A percentile compares a stretch with the other conserved stretches of the same genome.
phyloP scores from a whole-genome alignment of 2,329 filamentous ascomycete genomes.

The Ophiostoma ulmi region DNA sequence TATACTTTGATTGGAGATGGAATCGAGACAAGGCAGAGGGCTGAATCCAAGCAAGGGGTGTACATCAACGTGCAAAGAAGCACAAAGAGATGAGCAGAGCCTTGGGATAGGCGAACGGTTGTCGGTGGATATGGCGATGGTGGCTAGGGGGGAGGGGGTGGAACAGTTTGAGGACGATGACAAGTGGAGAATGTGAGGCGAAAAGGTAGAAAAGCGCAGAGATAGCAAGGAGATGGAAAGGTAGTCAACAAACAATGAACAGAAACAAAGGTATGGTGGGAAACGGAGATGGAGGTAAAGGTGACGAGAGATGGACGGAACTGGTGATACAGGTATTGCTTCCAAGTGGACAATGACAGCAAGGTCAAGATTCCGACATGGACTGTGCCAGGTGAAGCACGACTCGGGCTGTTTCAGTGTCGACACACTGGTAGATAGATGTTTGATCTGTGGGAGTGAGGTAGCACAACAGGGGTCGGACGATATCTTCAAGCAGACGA shows the following conservation, averaged over 20 bases:
- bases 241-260: not conserved
- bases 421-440: constrained; percentile 17
- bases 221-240: not conserved
- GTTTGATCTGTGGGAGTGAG: not conserved
- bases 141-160: constrained; percentile 15
- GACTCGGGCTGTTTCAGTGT: constrained; percentile 27
- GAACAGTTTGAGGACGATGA: constrained; percentile 25
- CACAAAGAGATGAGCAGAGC: not conserved
- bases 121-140: constrained; percentile 18
- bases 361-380: not conserved
- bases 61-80: not conserved
- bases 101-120: constrained; percentile 2
- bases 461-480: not conserved
- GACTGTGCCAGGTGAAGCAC: constrained; percentile 25
- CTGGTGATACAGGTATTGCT: not conserved
- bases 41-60: not conserved
- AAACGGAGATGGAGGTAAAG: not conserved
- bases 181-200: constrained; percentile 15
- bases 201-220: constrained; percentile 4
- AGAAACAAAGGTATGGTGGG: not conserved
- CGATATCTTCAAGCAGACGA: too few relatives aligned
- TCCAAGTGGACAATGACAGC: not conserved
- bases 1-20: not conserved
- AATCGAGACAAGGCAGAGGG: not conserved
- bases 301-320: not conserved